phyloP scores from a whole-genome alignment of 2,329 filamentous ascomycete genomes.

The Claviceps maximensis region DNA sequence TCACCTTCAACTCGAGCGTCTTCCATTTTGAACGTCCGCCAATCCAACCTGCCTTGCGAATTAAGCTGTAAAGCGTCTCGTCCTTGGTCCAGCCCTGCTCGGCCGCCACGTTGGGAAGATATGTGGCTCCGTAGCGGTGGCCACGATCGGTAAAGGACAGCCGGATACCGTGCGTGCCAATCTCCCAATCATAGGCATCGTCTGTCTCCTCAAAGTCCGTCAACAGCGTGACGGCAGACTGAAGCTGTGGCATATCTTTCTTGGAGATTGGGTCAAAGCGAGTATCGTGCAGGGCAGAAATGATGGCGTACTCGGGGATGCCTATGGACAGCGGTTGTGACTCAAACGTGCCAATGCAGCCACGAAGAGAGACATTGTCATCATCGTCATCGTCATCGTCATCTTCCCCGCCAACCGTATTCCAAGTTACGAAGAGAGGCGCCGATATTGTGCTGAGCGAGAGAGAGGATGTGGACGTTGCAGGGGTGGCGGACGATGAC shows the following conservation, averaged over 20 bases:
- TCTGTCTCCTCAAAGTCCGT: conserved; percentile 69
- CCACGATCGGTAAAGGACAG: conserved; percentile 70
- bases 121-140: conserved; percentile 69
- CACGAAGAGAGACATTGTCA: conserved; percentile 51
- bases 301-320: conserved; percentile 68
- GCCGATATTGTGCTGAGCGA: conserved; percentile 31
- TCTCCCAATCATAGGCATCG: conserved; percentile 68
- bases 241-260: conserved; percentile 42
- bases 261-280: conserved; percentile 44
- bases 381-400: conserved; percentile 9
- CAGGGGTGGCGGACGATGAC: conserved; percentile 28
- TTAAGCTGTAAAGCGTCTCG: conserved; percentile 76
- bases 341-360: conserved; percentile 94
- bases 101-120: conserved; percentile 77
- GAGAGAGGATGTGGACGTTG: conserved; percentile 30
- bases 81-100: conserved; percentile 96
- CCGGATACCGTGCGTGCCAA: conserved; percentile 76
- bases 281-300: conserved; percentile 54
- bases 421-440: conserved; percentile 93
- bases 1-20: conserved; percentile 63
- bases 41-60: conserved; percentile 89
- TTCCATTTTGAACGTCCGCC: conserved; percentile 70
- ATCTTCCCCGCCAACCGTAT: conserved; percentile 39
- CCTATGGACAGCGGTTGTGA: conserved; percentile 59
- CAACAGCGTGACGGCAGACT: conserved; percentile 66